Percentiles rank a stretch among this genome's conserved stretches.
These are phyloP conservation scores for Scolecobasidium constrictum DNA, from an alignment of 2,329 filamentous ascomycete species.

Conservation along the genomic window DNA sequence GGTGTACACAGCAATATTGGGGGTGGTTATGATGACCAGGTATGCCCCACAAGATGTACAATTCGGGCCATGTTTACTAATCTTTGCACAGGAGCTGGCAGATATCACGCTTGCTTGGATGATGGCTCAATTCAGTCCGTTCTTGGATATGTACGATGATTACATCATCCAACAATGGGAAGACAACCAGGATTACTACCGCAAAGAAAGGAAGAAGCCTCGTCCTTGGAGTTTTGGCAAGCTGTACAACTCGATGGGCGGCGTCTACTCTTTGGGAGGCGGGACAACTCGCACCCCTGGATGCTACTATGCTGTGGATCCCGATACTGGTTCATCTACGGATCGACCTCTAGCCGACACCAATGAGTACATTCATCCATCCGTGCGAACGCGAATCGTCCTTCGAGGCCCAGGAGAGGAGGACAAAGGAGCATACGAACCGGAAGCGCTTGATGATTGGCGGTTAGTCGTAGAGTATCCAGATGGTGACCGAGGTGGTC, in stretches of 20 bases:
- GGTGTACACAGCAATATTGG: constrained; percentile 35
- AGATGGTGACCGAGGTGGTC: constrained; percentile 14
- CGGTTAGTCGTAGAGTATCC: constrained; percentile 34
- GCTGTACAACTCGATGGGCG: constrained; percentile 34
- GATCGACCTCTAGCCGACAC: constrained; percentile 34
- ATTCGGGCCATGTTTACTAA: too few relatives aligned
- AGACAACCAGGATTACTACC: constrained; percentile 33
- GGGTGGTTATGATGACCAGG: constrained; percentile 34
- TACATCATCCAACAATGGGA: constrained; percentile 38
- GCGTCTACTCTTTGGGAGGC: constrained; percentile 36
- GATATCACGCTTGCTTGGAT: constrained; percentile 47
- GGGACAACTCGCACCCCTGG: constrained; percentile 35
- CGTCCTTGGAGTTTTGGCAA: constrained; percentile 38
- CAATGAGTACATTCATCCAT: constrained; percentile 42
- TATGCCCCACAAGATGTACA: too few relatives aligned
- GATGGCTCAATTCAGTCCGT: constrained; percentile 40
- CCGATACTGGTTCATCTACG: constrained; percentile 29
- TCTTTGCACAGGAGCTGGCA: constrained; percentile 36
- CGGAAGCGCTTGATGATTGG: constrained; percentile 34
- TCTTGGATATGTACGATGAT: constrained; percentile 35
- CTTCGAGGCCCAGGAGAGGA: constrained; percentile 35
- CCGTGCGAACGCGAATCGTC: constrained; percentile 32
- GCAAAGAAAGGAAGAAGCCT: constrained; percentile 25
- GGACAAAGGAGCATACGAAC: constrained; percentile 34
- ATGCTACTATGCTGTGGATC: constrained; percentile 34